A percentile compares a stretch with the other conserved stretches of the same genome.
These are phyloP conservation scores for Isatis lusitanica DNA, from an alignment of 441 rosid genomes.

Conservation along the genomic window DNA sequence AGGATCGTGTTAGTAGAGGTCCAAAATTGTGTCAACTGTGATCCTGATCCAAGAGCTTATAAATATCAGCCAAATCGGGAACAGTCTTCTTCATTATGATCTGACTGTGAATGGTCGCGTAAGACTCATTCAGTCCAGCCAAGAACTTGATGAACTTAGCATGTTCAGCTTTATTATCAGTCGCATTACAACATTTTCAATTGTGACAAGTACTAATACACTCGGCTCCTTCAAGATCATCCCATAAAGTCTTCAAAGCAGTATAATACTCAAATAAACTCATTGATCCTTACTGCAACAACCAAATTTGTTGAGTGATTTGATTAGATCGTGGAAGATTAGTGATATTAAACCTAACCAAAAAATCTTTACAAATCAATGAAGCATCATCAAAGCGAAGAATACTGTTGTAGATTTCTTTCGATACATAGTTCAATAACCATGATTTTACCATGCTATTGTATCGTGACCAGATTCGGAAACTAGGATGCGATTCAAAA, in stretches of 20 bases:
- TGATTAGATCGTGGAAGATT: background rate
- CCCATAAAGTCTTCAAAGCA: background rate
- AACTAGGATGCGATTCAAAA: background rate
- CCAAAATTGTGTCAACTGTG: background rate
- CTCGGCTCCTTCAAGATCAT: background rate
- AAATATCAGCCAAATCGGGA: background rate
- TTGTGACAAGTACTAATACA: background rate
- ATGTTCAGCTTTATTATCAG: rapidly evolving
- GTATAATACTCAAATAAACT: rapidly evolving
- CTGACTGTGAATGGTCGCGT: background rate
- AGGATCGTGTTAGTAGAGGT: too few species aligned
- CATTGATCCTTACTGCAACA: background rate
- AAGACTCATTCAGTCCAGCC: background rate
- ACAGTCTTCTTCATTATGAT: background rate
- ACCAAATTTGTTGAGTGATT: background rate
- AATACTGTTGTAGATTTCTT: background rate
- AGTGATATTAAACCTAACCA: background rate
- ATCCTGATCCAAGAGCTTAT: background rate
- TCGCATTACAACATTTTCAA: background rate
- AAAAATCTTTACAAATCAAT: background rate
- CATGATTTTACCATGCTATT: background rate
- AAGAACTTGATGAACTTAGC: background rate
- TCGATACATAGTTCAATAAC: rapidly evolving
- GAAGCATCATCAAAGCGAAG: background rate
- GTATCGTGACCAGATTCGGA: background rate